Evolutionary conservation across 805 yeast species (phyloP).

Genomic region (Metschnikowia similis): DNA sequence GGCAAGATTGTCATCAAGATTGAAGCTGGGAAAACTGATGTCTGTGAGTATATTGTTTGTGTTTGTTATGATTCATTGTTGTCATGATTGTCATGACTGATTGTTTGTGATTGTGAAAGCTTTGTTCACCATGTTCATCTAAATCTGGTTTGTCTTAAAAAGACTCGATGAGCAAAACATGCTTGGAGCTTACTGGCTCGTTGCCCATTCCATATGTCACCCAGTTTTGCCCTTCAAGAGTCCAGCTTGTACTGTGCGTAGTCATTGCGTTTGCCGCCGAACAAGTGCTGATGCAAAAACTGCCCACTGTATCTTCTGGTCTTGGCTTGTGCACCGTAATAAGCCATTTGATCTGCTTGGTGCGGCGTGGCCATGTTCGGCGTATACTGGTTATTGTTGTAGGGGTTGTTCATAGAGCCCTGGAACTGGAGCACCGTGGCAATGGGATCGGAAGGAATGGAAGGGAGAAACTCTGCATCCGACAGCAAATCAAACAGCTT

Average conservation of each 20-base stretch:
- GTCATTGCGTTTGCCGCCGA: slow-evolving; percentile 17
- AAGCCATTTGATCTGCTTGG: slow-evolving; percentile 13
- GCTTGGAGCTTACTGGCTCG: not conserved
- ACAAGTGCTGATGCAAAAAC: slow-evolving; percentile 17
- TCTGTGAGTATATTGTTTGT: no score
- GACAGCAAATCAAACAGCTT: slow-evolving; percentile 70
- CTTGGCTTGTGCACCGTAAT: slow-evolving; percentile 13
- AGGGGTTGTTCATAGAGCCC: slow-evolving; percentile 9
- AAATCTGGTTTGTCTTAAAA: no score
- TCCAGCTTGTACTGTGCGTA: slow-evolving; percentile 17
- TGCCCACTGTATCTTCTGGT: slow-evolving; percentile 16
- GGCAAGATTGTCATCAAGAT: no score
- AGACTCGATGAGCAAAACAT: no score
- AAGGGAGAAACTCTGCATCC: slow-evolving; percentile 56
- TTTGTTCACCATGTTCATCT: no score
- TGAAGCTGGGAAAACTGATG: no score
- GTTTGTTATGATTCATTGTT: no score
- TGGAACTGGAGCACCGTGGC: slow-evolving; percentile 15
- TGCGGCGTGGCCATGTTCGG: slow-evolving; percentile 5
- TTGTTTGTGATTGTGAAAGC: no score
- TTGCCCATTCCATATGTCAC: not conserved
- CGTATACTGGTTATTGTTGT: slow-evolving; percentile 5
- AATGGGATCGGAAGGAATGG: slow-evolving; percentile 20
- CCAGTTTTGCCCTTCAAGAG: not conserved
- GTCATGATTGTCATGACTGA: no score